Evolutionary conservation across 805 yeast genomes (phyloP).

Genomic region (Dipodascus albidus): DNA sequence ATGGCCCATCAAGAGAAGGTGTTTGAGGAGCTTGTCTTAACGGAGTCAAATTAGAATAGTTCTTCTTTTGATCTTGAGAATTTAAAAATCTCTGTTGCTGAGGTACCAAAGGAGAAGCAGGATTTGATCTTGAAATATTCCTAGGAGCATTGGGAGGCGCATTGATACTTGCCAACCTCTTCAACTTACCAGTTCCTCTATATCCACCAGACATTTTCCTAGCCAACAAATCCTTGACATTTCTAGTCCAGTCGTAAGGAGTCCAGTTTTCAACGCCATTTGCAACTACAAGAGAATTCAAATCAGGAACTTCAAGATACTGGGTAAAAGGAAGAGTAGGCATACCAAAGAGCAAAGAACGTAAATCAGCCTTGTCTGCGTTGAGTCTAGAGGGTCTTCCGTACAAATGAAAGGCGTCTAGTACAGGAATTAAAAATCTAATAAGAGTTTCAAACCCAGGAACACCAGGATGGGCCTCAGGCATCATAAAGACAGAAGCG

Average conservation of each 20-base stretch:
- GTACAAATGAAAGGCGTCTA: conserved; percentile 67
- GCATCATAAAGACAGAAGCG: conserved; percentile 68
- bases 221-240: conserved; percentile 44
- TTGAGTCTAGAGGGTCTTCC: conserved; percentile 71
- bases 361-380: conserved; percentile 57
- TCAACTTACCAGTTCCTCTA: conserved; percentile 28
- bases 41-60: conserved; percentile 3
- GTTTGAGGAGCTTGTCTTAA: conserved; percentile 3
- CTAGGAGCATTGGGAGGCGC: conserved; percentile 2
- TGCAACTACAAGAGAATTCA: conserved; percentile 31
- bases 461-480: conserved; percentile 72
- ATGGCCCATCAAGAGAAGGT: conserved; percentile 1
- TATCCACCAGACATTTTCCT: conserved; percentile 39
- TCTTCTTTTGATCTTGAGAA: neutral
- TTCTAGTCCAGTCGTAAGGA: conserved; percentile 45
- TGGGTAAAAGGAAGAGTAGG: conserved; percentile 73
- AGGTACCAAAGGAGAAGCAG: conserved; percentile 9
- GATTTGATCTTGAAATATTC: conserved; percentile 1
- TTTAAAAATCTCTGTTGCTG: conserved; percentile 10
- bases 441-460: conserved; percentile 77
- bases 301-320: conserved; percentile 55
- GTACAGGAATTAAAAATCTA: conserved; percentile 60
- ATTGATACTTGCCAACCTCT: conserved; percentile 1
- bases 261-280: conserved; percentile 38
- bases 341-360: conserved; percentile 65